phyloP scores from a whole-genome alignment of 257 asterid genomes.

The Solanum sejunctum region DNA sequence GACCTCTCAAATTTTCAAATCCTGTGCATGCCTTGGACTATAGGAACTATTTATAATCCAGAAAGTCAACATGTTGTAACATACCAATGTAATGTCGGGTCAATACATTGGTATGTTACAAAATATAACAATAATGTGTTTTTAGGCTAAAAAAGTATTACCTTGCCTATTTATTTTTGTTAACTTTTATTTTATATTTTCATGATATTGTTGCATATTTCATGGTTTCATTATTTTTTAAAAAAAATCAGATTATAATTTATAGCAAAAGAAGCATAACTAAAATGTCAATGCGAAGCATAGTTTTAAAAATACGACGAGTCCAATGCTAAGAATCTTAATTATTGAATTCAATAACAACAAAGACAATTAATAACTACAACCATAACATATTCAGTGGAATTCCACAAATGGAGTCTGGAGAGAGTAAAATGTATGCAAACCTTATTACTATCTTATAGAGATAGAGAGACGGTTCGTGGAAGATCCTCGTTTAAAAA shows the following conservation, averaged over 20 bases:
- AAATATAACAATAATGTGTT: neutral
- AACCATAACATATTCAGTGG: neutral
- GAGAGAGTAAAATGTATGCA: too few relatives aligned
- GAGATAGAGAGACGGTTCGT: too few relatives aligned
- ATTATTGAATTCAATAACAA: neutral
- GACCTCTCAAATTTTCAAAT: neutral
- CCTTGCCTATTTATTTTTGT: neutral
- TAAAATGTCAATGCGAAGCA: neutral
- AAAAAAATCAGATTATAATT: rapidly evolving
- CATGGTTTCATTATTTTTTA: neutral
- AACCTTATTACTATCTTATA: too few relatives aligned
- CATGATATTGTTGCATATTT: neutral
- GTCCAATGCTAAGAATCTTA: neutral
- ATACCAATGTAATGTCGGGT: too few relatives aligned
- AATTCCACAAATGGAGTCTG: neutral
- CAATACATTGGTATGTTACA: too few relatives aligned
- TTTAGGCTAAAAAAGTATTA: neutral
- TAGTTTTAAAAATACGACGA: neutral
- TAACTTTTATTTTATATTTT: neutral
- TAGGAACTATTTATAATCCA: too few relatives aligned
- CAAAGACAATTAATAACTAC: neutral
- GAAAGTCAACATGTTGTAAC: too few relatives aligned
- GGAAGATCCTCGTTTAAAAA: too few relatives aligned
- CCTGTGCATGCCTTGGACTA: neutral
- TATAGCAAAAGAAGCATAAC: neutral